These are phyloP conservation scores for Starmerella etchellsii DNA, from an alignment of 805 yeast genomes.

Conservation along the genomic window DNA sequence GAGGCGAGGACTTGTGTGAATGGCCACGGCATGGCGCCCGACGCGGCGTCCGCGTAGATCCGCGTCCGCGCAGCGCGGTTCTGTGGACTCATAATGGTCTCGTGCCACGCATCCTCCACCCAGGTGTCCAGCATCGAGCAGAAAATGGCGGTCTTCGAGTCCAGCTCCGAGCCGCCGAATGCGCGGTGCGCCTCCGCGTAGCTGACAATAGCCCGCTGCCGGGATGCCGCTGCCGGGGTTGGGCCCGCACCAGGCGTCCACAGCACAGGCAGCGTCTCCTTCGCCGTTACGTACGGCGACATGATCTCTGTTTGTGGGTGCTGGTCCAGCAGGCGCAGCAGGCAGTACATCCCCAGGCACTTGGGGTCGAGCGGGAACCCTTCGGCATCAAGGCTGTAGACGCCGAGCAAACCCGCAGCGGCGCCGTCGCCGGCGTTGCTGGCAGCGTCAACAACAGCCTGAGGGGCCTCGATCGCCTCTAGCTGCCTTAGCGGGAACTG, in stretches of 20 bases:
- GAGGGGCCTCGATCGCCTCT: no score
- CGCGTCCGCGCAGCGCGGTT: background rate
- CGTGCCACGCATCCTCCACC: constrained; percentile 20
- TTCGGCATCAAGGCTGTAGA: constrained; percentile 17
- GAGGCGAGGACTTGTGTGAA: constrained; percentile 3
- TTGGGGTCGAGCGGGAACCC: constrained; percentile 24
- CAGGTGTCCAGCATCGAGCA: constrained; percentile 5
- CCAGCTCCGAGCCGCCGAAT: background rate
- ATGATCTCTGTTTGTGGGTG: background rate
- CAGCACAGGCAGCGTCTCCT: constrained; percentile 14
- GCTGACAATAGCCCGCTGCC: background rate
- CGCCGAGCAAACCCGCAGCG: constrained; percentile 11
- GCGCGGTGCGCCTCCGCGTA: background rate
- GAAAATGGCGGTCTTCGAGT: background rate
- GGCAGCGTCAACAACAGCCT: background rate
- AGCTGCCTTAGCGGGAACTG: constrained; percentile 24
- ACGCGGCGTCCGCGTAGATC: constrained; percentile 4
- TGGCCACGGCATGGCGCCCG: constrained; percentile 15
- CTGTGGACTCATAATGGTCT: constrained; percentile 9
- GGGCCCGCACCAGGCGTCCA: constrained; percentile 1
- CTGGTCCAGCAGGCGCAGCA: constrained; percentile 11
- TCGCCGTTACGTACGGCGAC: constrained; percentile 17
- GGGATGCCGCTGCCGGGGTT: background rate
- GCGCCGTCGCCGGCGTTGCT: background rate
- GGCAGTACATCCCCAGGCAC: constrained; percentile 19